phyloP scores from a whole-genome alignment of 495 filamentous ascomycete genomes.

The Pseudevernia furfuracea region DNA sequence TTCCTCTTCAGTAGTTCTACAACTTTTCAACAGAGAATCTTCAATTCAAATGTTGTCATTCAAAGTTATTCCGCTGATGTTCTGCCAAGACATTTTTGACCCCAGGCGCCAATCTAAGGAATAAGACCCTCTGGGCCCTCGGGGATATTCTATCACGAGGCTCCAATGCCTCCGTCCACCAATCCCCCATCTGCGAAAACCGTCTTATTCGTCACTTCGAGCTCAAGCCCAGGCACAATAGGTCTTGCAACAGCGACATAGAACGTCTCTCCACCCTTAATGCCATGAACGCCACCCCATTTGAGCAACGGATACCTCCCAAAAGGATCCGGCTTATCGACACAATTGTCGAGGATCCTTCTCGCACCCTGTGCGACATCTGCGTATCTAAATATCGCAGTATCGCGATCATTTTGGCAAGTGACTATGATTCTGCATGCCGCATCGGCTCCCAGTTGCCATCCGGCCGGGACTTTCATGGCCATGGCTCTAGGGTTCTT shows the following conservation, averaged over 20 bases:
- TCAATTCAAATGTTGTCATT: no score
- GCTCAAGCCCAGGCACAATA: background rate
- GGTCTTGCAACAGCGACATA: constrained; percentile 10
- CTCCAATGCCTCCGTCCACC: background rate
- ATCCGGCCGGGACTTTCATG: background rate
- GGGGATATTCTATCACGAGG: background rate
- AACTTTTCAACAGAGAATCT: no score
- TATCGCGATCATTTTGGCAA: constrained; percentile 1
- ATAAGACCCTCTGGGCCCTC: no score
- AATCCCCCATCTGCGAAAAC: background rate
- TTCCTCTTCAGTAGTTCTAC: no score
- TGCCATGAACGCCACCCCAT: constrained; percentile 3
- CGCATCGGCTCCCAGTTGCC: background rate
- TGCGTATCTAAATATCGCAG: background rate
- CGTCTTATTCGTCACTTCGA: background rate
- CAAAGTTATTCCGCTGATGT: no score
- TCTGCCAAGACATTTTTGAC: no score
- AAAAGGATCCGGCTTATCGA: background rate
- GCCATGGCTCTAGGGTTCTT: background rate
- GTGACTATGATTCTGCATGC: constrained; percentile 6
- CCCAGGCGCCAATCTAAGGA: no score
- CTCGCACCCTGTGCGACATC: background rate
- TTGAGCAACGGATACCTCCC: background rate
- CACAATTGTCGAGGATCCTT: background rate
- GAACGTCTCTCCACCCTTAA: constrained; percentile 1